These are phyloP conservation scores for Paecilomyces sp. DNA, from an alignment of 2,329 filamentous ascomycete genomes.

Conservation along the genomic window DNA sequence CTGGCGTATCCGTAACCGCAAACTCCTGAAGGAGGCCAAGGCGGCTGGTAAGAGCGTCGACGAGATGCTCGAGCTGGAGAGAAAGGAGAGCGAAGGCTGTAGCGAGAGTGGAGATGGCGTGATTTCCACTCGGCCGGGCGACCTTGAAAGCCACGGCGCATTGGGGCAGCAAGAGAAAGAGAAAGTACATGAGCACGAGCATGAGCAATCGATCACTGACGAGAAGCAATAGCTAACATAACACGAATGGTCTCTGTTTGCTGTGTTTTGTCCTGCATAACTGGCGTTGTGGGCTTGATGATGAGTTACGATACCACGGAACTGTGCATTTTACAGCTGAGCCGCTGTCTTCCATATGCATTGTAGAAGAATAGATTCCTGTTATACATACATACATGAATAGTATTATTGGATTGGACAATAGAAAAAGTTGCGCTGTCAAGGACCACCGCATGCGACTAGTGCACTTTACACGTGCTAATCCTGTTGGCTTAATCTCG, in stretches of 20 bases:
- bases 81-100: conserved; percentile 2
- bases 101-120: conserved; percentile 6
- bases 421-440: neutral
- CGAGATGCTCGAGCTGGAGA: conserved; percentile 35
- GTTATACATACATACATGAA: neutral
- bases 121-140: neutral
- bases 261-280: neutral
- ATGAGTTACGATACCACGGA: neutral
- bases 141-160: conserved; percentile 2
- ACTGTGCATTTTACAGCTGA: neutral
- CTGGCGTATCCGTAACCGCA: conserved; percentile 51
- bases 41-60: conserved; percentile 48
- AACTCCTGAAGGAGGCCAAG: conserved; percentile 47
- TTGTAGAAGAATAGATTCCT: neutral
- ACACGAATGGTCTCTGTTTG: neutral
- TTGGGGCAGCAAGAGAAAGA: neutral
- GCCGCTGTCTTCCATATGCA: neutral
- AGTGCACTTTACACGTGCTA: neutral
- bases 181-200: neutral
- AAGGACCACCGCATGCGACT: neutral
- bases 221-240: neutral
- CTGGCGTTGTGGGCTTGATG: neutral
- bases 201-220: neutral
- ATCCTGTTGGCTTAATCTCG: neutral
- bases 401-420: neutral